Conservation (phyloP, 768 basidiomycete species). For the Lyophyllum decastes region DNA sequence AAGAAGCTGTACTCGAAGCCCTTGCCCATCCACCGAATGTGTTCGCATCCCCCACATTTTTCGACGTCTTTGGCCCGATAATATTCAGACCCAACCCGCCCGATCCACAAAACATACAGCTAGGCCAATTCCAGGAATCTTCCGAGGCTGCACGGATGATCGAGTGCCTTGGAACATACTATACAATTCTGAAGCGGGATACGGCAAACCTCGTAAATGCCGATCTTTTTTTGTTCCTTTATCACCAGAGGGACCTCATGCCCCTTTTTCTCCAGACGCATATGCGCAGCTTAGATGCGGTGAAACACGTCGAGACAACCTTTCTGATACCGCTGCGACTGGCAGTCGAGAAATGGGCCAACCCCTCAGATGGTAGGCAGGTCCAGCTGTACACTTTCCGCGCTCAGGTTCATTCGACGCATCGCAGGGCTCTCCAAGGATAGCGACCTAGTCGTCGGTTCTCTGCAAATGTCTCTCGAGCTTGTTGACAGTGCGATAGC, state of each 20-base stretch:
- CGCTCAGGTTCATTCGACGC: background rate
- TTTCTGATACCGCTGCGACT: conserved; percentile 46
- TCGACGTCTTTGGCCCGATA: conserved; percentile 59
- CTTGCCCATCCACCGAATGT: conserved; percentile 36
- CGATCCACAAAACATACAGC: conserved; percentile 40
- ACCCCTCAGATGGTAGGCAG: conserved; percentile 12
- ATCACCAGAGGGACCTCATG: background rate
- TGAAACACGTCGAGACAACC: conserved; percentile 43
- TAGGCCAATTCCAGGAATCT: conserved; percentile 51
- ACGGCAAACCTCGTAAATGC: conserved; percentile 51
- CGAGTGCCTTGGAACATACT: conserved; percentile 70
- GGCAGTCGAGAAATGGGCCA: conserved; percentile 35
- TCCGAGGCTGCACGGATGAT: conserved; percentile 62
- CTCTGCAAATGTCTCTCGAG: conserved; percentile 50
- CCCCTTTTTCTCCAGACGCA: conserved; percentile 43
- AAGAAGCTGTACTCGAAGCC: conserved; percentile 63
- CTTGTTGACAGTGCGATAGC: conserved; percentile 43
- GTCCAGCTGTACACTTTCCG: background rate
- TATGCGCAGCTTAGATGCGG: conserved; percentile 44
- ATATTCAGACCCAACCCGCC: conserved; percentile 60
- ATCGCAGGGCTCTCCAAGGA: conserved; percentile 28
- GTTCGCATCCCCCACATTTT: conserved; percentile 56
- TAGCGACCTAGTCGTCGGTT: conserved; percentile 38
- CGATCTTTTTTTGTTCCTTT: background rate
- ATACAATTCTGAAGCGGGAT: conserved; percentile 63